Evolutionary conservation across 2,329 filamentous ascomycete species (phyloP), one percentile per base, ranked within the genome.

Genomic region (Elsinoe arachidis): DNA sequence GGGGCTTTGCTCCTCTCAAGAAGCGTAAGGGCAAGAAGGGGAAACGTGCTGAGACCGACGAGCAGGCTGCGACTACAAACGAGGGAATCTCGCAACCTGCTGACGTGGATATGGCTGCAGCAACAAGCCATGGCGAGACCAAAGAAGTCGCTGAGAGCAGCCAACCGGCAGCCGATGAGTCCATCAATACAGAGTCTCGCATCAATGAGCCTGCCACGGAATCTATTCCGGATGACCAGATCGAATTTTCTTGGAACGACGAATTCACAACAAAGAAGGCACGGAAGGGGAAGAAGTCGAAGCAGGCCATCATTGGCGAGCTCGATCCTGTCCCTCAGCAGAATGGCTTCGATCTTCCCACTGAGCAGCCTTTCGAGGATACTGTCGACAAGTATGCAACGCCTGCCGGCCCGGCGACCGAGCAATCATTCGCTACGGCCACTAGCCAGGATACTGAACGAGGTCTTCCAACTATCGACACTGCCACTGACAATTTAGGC

Each of bases 1-100:
- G 46, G 21, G 56, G 54, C 46, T 41, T 58, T 7, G 37, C 56
- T 4, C 12, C 49, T 15, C 49, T 43, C 14, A 61, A 47, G 34
- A 61, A 62, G 47, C 62, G 61, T 41, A 66, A 61, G 53, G 59
- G 58, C 46, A 66, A 62, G 44, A 56, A 55, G 12, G 53, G n/a
- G 47, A 43, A 62, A 5, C 33, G 43, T 14, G 17, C 23, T 5
- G 56, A 61, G 17, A 46, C 59, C 11, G 64, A 62, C 21, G 43
- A 19, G 41, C 46, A 30, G 26, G 14, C 12, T 34, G 51, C 35
- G 34, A 58, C 26, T 47, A 60, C 17, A 46, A 30, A 30, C 3
- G 7, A 30, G 26, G 10, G 14, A 9, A n/a, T 39, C 5, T 17
- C 14, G 37, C 37, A n/a, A 39, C 37, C 37, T 9, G 37, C 2